Percentiles rank a stretch among this genome's conserved stretches.
phyloP scores from a whole-genome alignment of 805 yeast species.

The Ogataea trehalophila region DNA sequence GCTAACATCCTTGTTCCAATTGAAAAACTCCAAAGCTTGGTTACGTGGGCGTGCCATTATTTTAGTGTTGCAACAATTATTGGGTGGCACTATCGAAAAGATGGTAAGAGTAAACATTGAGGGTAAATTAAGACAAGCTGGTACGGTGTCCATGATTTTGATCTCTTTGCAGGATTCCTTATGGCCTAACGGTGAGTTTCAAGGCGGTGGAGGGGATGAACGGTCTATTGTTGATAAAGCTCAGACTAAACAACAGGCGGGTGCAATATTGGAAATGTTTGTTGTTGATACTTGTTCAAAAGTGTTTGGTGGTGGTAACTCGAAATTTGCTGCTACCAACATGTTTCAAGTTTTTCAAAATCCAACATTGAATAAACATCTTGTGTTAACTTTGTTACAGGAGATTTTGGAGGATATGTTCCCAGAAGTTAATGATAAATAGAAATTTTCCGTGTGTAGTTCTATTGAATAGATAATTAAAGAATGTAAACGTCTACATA shows the following conservation, averaged over 20 bases:
- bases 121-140: constrained; percentile 36
- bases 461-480: too few relatives aligned
- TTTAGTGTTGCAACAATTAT: constrained; percentile 73
- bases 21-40: constrained; percentile 63
- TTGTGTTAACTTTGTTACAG: constrained; percentile 58
- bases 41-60: constrained; percentile 79
- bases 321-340: constrained; percentile 56
- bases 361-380: constrained; percentile 59
- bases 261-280: constrained; percentile 47
- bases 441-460: background rate
- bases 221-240: constrained; percentile 49
- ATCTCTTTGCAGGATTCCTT: constrained; percentile 25
- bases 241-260: constrained; percentile 54
- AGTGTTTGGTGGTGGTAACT: constrained; percentile 65
- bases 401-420: constrained; percentile 45
- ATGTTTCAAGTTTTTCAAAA: constrained; percentile 70
- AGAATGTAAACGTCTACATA: too few relatives aligned
- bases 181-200: constrained; percentile 52
- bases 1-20: constrained; percentile 62
- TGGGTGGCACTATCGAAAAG: constrained; percentile 82
- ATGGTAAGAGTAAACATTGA: constrained; percentile 45
- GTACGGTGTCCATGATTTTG: constrained; percentile 39
- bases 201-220: constrained; percentile 35
- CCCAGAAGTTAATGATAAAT: constrained; percentile 24
- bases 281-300: constrained; percentile 63